These are phyloP conservation scores for Mucuna pruriens DNA, from an alignment of 306 rosid species.

Conservation along the genomic window DNA sequence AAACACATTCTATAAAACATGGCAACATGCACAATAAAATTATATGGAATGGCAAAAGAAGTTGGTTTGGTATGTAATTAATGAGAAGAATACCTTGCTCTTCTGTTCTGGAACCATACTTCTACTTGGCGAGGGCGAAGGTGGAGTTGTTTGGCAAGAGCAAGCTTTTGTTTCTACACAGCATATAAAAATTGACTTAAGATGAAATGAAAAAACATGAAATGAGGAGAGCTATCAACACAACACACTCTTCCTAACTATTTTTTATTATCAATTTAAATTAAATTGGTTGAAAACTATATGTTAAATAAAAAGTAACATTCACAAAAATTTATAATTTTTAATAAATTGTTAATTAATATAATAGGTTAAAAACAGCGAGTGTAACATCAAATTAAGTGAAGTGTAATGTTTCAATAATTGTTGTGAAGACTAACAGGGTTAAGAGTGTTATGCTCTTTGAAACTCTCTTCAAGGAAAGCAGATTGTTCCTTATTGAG, in stretches of 20 bases:
- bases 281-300: too few species aligned
- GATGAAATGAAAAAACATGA: too few species aligned
- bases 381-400: too few species aligned
- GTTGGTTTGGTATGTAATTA: not conserved
- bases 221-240: too few species aligned
- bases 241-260: too few species aligned
- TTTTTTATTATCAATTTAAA: too few species aligned
- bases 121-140: constrained; percentile 95
- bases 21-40: not conserved
- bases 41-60: not conserved
- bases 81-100: constrained; percentile 70
- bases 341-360: not conserved
- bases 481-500: constrained; percentile 45
- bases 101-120: constrained; percentile 95
- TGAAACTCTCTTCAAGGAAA: too few species aligned
- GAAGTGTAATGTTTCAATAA: constrained; percentile 64
- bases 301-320: too few species aligned
- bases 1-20: too few species aligned
- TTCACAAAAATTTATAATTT: too few species aligned
- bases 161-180: constrained; percentile 78
- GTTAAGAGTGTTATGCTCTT: too few species aligned
- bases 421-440: not conserved
- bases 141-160: constrained; percentile 77
- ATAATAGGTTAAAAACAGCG: too few species aligned
- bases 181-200: not conserved